Conservation (phyloP, 371 early-diverging fungal species). For the Choanephora cucurbitarum region DNA sequence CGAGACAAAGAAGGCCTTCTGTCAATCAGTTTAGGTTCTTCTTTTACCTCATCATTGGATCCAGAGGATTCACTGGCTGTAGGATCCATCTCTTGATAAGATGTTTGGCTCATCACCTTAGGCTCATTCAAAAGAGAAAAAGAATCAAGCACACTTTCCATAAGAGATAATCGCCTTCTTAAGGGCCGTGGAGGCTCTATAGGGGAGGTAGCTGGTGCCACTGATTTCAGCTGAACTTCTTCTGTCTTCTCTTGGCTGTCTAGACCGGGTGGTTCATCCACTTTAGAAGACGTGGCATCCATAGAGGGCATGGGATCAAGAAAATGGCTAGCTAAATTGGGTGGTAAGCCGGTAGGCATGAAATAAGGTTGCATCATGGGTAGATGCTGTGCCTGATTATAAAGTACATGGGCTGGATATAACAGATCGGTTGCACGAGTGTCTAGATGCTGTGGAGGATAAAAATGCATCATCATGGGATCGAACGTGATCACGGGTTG, state of each 20-base stretch:
- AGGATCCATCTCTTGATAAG: too few species aligned
- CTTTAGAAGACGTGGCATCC: not conserved
- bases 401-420: too few species aligned
- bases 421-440: not conserved
- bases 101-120: too few species aligned
- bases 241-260: not conserved
- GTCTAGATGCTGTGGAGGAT: not conserved
- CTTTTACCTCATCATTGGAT: not conserved
- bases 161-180: not conserved
- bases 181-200: not conserved
- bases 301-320: not conserved
- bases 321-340: too few species aligned
- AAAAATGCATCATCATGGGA: not conserved
- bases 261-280: not conserved
- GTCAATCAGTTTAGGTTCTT: not conserved
- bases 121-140: not conserved
- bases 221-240: too few species aligned
- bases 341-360: not conserved
- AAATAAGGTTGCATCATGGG: slow-evolving; percentile 1
- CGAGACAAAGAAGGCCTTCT: not conserved
- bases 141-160: not conserved
- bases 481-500: not conserved
- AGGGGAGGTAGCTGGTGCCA: too few species aligned
- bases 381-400: not conserved
- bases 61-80: not conserved